phyloP scores from a whole-genome alignment of 2,329 filamentous ascomycete species.

The Metarhizium robertsii region DNA sequence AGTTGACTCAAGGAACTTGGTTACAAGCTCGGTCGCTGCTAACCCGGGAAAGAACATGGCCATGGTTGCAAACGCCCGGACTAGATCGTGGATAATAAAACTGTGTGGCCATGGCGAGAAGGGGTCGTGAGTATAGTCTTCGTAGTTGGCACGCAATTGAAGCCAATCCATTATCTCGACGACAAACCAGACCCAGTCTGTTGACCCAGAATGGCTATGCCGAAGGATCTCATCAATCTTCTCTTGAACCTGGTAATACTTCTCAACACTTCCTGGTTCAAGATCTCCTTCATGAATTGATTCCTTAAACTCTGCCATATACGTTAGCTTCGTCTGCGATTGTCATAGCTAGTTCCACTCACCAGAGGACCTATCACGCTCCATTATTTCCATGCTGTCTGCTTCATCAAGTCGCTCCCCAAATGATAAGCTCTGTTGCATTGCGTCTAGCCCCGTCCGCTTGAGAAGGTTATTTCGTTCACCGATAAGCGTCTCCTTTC shows the following conservation, averaged over 20 bases:
- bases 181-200: conserved; percentile 16
- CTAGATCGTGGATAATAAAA: conserved; percentile 16
- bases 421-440: not conserved
- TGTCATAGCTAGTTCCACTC: not conserved
- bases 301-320: conserved; percentile 12
- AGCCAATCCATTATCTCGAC: conserved; percentile 15
- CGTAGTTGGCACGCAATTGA: conserved; percentile 8
- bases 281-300: conserved; percentile 18
- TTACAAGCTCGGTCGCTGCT: conserved; percentile 5
- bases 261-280: conserved; percentile 14
- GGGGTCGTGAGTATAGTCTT: conserved; percentile 10
- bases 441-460: not conserved
- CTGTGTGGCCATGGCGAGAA: conserved; percentile 14
- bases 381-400: conserved; percentile 15
- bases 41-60: conserved; percentile 19
- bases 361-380: conserved; percentile 15
- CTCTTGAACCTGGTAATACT: conserved; percentile 10
- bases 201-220: conserved; percentile 4
- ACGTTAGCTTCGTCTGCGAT: not conserved
- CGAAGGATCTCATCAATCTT: conserved; percentile 12
- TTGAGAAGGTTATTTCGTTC: conserved; percentile 4
- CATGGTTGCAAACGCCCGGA: conserved; percentile 13
- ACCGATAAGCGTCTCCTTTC: not conserved
- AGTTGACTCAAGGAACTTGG: conserved; percentile 11
- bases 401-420: conserved; percentile 3